phyloP scores from a whole-genome alignment of 164 flowering plant species.

The Vitis amurensis region DNA sequence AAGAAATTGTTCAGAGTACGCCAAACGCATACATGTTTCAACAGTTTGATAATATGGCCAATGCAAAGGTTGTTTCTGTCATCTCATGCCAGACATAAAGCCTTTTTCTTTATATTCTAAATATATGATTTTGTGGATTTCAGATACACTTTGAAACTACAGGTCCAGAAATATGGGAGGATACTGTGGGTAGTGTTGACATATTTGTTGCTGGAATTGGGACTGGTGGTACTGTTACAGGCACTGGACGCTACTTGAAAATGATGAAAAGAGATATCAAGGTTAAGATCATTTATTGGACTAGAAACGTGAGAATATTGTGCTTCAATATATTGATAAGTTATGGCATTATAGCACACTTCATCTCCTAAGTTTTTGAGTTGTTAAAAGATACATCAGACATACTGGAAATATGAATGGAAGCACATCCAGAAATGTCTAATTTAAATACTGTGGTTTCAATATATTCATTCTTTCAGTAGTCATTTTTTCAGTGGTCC shows the following conservation, averaged over 20 bases:
- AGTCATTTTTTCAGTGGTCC: too few relatives aligned
- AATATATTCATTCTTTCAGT: too few relatives aligned
- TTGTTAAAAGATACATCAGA: too few relatives aligned
- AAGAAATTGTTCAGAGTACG: conserved; percentile 60
- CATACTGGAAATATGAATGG: too few relatives aligned
- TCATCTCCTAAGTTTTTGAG: too few relatives aligned
- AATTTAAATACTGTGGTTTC: too few relatives aligned
- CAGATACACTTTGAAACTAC: conserved; percentile 87
- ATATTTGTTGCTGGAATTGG: conserved; percentile 80
- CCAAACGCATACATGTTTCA: conserved; percentile 80
- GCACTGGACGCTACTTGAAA: conserved; percentile 71
- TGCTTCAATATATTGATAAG: too few relatives aligned
- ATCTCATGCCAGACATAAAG: background rate
- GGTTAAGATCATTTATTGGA: conserved; percentile 8
- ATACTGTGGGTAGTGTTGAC: conserved; percentile 72
- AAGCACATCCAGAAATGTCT: too few relatives aligned
- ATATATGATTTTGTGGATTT: conserved; percentile 16
- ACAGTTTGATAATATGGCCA: conserved; percentile 71
- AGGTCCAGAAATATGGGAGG: conserved; percentile 94
- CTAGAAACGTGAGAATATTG: too few relatives aligned
- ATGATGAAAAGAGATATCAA: conserved; percentile 68
- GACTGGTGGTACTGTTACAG: conserved; percentile 82
- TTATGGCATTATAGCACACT: too few relatives aligned
- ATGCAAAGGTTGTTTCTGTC: conserved; percentile 46
- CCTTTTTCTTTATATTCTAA: background rate